A percentile compares a stretch with the other conserved stretches of the same genome.
Evolutionary conservation across 2,329 filamentous ascomycete genomes (phyloP).

Genomic region (Epichloe baconii): DNA sequence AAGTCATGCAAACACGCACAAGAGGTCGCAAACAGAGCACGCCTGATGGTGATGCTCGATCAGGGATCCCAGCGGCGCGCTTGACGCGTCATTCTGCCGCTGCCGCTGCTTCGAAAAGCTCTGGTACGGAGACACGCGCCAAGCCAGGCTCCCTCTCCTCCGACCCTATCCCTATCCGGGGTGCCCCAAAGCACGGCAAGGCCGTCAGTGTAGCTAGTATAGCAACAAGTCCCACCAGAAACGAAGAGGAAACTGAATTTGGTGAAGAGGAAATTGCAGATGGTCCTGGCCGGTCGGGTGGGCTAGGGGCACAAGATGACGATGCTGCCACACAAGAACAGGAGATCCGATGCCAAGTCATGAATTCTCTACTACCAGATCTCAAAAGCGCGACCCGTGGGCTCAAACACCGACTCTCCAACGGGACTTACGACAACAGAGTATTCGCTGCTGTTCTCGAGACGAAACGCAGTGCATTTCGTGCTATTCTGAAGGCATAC

Average conservation of each 20-base stretch:
- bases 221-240: not conserved
- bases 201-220: slow-evolving; percentile 3
- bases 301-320: not conserved
- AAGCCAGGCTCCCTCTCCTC: not conserved
- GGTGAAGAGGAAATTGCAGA: not conserved
- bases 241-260: not conserved
- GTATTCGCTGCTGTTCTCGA: not conserved
- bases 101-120: not conserved
- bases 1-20: not conserved
- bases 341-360: not conserved
- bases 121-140: not conserved
- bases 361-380: slow-evolving; percentile 1
- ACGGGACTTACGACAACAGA: not conserved
- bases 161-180: not conserved
- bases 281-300: not conserved
- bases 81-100: not conserved
- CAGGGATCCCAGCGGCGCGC: not conserved
- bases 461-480: not conserved
- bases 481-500: not conserved
- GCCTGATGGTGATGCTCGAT: not conserved
- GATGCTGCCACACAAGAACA: not conserved
- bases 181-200: not conserved
- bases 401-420: slow-evolving; percentile 2
- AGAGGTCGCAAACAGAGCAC: not conserved
- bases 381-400: slow-evolving; percentile 2